phyloP scores from a whole-genome alignment of 2,329 filamentous ascomycete genomes.

The Alternaria gaisen region DNA sequence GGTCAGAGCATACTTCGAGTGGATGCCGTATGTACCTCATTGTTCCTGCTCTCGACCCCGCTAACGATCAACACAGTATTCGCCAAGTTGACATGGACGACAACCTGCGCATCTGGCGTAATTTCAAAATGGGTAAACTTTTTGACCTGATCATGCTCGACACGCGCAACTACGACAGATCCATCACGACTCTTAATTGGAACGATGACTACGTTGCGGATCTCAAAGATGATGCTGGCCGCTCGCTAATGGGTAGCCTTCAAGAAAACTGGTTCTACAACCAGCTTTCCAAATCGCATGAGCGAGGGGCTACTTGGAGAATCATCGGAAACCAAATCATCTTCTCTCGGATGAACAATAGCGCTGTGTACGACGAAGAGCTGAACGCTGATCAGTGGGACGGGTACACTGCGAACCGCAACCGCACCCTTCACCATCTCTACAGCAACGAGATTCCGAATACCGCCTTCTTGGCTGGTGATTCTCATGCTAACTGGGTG shows the following conservation, averaged over 20 bases:
- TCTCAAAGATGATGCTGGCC: constrained; percentile 70
- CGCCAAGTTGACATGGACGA: constrained; percentile 57
- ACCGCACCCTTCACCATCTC: constrained; percentile 72
- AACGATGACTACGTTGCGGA: constrained; percentile 67
- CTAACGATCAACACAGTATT: constrained; percentile 45
- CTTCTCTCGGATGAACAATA: constrained; percentile 42
- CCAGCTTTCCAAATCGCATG: constrained; percentile 62
- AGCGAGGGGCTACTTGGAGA: constrained; percentile 72
- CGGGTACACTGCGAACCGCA: constrained; percentile 72
- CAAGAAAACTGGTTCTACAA: constrained; percentile 72
- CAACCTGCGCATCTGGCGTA: constrained; percentile 54
- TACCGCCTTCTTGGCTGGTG: constrained; percentile 75
- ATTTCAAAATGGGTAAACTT: constrained; percentile 52
- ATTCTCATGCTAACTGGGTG: constrained; percentile 70
- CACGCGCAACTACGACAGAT: constrained; percentile 52
- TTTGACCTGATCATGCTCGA: constrained; percentile 56
- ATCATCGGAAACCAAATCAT: constrained; percentile 73
- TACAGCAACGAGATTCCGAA: constrained; percentile 73
- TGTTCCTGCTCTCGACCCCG: constrained; percentile 55
- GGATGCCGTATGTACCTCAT: constrained; percentile 48
- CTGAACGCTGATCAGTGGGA: constrained; percentile 67
- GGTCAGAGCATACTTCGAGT: constrained; percentile 57
- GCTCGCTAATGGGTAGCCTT: constrained; percentile 72
- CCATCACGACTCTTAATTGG: constrained; percentile 46
- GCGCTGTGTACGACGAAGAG: constrained; percentile 24